A percentile compares a stretch with the other conserved stretches of the same genome.
Evolutionary conservation across 148 eudicot species (phyloP).

Genomic region (Pouteria glomerata): DNA sequence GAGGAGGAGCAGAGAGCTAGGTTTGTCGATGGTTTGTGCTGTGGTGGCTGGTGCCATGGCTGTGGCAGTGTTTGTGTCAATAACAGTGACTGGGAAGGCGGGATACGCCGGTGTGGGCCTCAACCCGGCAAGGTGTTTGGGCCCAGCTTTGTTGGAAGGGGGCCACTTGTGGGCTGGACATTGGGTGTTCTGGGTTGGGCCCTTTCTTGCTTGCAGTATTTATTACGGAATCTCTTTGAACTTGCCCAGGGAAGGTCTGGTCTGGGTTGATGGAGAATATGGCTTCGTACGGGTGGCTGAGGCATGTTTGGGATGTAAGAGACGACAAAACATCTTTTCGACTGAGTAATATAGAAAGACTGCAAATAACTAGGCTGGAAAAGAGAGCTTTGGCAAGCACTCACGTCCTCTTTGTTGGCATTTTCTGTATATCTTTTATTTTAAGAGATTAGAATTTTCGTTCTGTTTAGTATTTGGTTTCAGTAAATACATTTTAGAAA

Average conservation of each 20-base stretch:
- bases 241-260: too few species aligned
- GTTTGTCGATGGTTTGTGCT: conserved; percentile 2
- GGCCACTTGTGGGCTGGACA: conserved; percentile 10
- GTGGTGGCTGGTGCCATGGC: conserved; percentile 8
- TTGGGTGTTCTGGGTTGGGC: conserved; percentile 17
- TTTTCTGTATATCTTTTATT: too few species aligned
- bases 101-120: conserved; percentile 3
- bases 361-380: too few species aligned
- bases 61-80: conserved; percentile 11
- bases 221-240: conserved; percentile 1
- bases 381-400: too few species aligned
- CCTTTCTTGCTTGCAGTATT: not conserved
- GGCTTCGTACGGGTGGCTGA: not conserved
- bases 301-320: too few species aligned
- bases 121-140: conserved; percentile 5
- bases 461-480: too few species aligned
- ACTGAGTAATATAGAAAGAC: too few species aligned
- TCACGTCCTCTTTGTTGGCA: too few species aligned
- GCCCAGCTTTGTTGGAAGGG: not conserved
- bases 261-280: not conserved
- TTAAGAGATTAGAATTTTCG: too few species aligned
- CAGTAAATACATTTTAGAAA: too few species aligned
- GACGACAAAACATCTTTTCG: too few species aligned
- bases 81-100: not conserved
- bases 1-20: conserved; percentile 6